A percentile compares a stretch with the other conserved stretches of the same genome.
Evolutionary conservation across 1,139 yeast species (phyloP).

Genomic region (Geotrichum australiense): DNA sequence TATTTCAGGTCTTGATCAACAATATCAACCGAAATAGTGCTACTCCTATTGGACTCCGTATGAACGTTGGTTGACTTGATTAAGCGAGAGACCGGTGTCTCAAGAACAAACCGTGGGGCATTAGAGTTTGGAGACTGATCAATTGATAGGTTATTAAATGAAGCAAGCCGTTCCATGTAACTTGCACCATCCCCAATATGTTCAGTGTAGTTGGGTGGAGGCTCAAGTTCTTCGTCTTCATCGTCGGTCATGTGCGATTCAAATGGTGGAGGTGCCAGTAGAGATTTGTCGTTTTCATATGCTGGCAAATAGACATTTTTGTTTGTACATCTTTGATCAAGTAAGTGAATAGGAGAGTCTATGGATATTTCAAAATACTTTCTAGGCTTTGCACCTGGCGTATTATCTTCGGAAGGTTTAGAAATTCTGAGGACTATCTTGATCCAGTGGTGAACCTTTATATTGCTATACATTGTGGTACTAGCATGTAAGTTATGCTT

Average conservation of each 20-base stretch:
- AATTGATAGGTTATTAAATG: not conserved
- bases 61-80: no score
- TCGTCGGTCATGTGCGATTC: not conserved
- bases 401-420: conserved; percentile 35
- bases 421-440: conserved; percentile 78
- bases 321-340: conserved; percentile 42
- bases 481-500: conserved; percentile 63
- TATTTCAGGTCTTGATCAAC: conserved; percentile 7
- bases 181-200: conserved; percentile 6
- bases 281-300: not conserved
- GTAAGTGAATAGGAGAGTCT: conserved; percentile 80
- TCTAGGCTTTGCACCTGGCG: conserved; percentile 44
- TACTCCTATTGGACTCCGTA: not conserved
- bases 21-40: conserved; percentile 6
- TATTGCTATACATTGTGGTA: conserved; percentile 58
- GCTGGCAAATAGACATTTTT: conserved; percentile 36
- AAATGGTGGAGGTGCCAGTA: conserved; percentile 5
- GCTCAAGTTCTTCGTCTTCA: not conserved
- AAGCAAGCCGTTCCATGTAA: conserved; percentile 1
- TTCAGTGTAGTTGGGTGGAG: conserved; percentile 4
- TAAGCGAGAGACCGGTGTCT: no score
- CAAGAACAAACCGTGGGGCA: not conserved
- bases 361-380: conserved; percentile 89
- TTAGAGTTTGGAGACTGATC: no score
- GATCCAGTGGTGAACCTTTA: conserved; percentile 90